Base-by-base conservation (phyloP, 2,329 filamentous ascomycete species). In the Pyrenophora teres region DNA sequence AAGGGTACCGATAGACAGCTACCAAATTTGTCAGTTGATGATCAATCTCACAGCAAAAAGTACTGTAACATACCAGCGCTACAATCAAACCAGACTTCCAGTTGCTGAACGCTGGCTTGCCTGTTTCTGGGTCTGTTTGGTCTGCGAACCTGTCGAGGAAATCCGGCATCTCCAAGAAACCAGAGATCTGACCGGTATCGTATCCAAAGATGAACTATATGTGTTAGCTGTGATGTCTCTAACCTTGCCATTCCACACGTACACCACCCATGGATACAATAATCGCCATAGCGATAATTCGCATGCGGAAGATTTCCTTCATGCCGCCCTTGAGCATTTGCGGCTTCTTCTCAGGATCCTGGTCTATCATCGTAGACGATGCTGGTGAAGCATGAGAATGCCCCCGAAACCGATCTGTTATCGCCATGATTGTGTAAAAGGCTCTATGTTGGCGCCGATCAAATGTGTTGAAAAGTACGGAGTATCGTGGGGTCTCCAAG, bases 1-100 rank as follows among this genome's bases (percentile, higher is more conserved):
- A 69, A 92, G 89, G 6, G 88, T 91, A 25, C 88, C 88, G 18
- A 87, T 86, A 0, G 87, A 90, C 13, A 91, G 78, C 66, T 69
- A 36, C 31, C 59, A 32, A 23, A 21, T 18, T 9, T 16, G 21
- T 33, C 15, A 40, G 31, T 2, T 48, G 38, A 16, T 23, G 27
- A 23, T n/a, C n/a, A 12, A 15, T 16, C 23, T 33, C 9, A 4
- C 8, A 3, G 25, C 2, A 16, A 21, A n/a, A 16, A 6, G 19
- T 3, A 32, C 3, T 21, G 13, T 4, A 19, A 57, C 64, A 57
- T 56, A 71, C 65, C 40, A 73, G 49, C 10, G 63, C 70, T 23
- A 74, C 71, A 33, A 74, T 74, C 16, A 69, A 62, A 19, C 71
- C 70, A 30, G 64, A 67, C 31, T 69, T 64, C 33, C 60, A 62